phyloP scores from a whole-genome alignment of 495 filamentous ascomycete species.

The Penicillium bovifimosum region DNA sequence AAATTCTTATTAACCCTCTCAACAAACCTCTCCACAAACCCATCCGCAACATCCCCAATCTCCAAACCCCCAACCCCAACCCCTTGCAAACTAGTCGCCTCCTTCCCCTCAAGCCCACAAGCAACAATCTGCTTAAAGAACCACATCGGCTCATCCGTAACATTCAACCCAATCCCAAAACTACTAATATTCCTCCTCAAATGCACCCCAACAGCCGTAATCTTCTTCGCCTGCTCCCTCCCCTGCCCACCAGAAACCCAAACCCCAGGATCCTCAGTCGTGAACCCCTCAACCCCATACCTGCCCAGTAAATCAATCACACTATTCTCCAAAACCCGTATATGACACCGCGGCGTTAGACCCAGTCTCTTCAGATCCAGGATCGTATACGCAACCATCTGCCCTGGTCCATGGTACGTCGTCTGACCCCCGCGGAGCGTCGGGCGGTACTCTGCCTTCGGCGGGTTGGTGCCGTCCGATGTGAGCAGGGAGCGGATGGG shows the following conservation, averaged over 20 bases:
- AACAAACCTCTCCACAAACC: conserved; percentile 40
- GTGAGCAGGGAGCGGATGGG: conserved; percentile 29
- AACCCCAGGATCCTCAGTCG: conserved; percentile 77
- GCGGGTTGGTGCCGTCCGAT: conserved; percentile 34
- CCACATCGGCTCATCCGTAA: conserved; percentile 61
- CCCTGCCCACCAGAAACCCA: conserved; percentile 53
- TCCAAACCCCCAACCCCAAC: conserved; percentile 21
- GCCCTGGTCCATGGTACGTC: conserved; percentile 93
- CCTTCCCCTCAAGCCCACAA: conserved; percentile 76
- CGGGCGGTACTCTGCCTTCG: conserved; percentile 55
- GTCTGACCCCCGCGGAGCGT: conserved; percentile 83
- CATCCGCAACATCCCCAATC: conserved; percentile 32
- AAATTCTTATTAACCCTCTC: conserved; percentile 37
- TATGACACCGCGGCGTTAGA: conserved; percentile 58
- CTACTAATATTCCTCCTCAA: conserved; percentile 76
- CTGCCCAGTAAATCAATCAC: conserved; percentile 57
- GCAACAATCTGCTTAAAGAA: conserved; percentile 72
- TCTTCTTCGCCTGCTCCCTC: conserved; percentile 51
- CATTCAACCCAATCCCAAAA: conserved; percentile 82
- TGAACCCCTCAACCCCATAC: conserved; percentile 52
- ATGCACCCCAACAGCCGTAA: conserved; percentile 87
- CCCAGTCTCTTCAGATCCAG: conserved; percentile 61
- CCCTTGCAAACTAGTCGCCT: conserved; percentile 62
- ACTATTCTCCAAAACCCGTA: conserved; percentile 67
- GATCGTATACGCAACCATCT: conserved; percentile 85